A percentile compares a stretch with the other conserved stretches of the same genome.
phyloP scores from a whole-genome alignment of 2,329 filamentous ascomycete genomes.

The Beauveria pseudobassiana region DNA sequence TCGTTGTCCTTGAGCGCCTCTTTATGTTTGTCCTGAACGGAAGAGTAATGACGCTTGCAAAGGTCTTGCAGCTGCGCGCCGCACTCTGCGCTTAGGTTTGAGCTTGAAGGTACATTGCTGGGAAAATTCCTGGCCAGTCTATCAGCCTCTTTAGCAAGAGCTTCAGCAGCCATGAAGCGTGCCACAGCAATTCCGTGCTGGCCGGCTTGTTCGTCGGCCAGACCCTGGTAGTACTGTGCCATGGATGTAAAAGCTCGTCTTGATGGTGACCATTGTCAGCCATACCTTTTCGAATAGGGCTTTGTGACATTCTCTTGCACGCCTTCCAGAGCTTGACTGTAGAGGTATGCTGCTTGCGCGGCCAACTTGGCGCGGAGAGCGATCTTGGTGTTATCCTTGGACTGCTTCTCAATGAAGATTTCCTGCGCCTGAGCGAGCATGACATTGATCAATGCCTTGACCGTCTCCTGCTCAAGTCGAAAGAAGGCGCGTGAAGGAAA shows the following conservation, averaged over 20 bases:
- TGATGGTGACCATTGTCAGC: slow-evolving; percentile 75
- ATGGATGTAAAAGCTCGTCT: slow-evolving; percentile 79
- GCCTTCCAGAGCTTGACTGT: slow-evolving; percentile 79
- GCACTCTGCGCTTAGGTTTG: slow-evolving; percentile 77
- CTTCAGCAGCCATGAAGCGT: slow-evolving; percentile 74
- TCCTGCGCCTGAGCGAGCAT: slow-evolving; percentile 96
- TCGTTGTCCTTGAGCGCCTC: slow-evolving; percentile 88
- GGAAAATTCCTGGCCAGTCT: slow-evolving; percentile 75
- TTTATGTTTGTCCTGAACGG: slow-evolving; percentile 71
- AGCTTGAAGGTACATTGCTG: slow-evolving; percentile 65
- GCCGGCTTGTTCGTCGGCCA: slow-evolving; percentile 83
- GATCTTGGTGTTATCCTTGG: slow-evolving; percentile 85
- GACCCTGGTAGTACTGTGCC: slow-evolving; percentile 87
- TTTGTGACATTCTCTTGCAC: slow-evolving; percentile 85
- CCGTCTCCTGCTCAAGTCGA: slow-evolving; percentile 94
- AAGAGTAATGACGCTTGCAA: slow-evolving; percentile 72
- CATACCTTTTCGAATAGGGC: slow-evolving; percentile 93
- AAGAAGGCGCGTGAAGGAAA: slow-evolving; percentile 92
- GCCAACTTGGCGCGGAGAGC: slow-evolving; percentile 88
- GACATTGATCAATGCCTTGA: slow-evolving; percentile 87
- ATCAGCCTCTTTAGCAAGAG: slow-evolving; percentile 68
- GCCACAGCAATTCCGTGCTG: slow-evolving; percentile 80
- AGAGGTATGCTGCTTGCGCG: slow-evolving; percentile 82
- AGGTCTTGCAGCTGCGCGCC: slow-evolving; percentile 68
- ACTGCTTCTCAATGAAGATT: slow-evolving; percentile 94